Conservation (phyloP, 2,329 filamentous ascomycete genomes). For the Botrytis cinerea region DNA sequence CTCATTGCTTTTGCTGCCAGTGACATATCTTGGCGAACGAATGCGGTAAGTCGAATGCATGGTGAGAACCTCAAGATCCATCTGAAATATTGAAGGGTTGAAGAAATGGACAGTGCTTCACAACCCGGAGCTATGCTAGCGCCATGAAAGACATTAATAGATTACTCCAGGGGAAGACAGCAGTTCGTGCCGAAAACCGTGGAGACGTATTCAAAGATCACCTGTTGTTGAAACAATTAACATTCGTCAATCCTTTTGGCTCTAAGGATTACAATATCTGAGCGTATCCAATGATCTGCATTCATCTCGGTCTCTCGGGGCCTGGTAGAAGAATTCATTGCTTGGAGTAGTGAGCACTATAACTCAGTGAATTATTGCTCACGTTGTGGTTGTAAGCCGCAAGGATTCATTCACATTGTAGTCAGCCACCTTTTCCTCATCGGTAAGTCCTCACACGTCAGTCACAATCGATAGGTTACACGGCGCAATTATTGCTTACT, state of each 20-base stretch:
- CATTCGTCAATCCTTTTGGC: conserved; percentile 8
- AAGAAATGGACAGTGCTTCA: not conserved
- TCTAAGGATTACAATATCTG: not conserved
- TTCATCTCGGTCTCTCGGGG: not conserved
- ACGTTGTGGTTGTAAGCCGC: not conserved
- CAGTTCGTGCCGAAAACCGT: not conserved
- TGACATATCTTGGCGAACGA: not conserved
- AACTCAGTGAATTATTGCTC: not conserved
- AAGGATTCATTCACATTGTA: conserved; percentile 6
- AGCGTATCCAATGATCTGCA: not conserved
- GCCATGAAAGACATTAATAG: not conserved
- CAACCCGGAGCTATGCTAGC: not conserved
- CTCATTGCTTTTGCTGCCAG: not conserved
- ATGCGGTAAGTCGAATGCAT: not conserved
- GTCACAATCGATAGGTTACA: conserved; percentile 8
- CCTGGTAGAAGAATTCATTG: not conserved
- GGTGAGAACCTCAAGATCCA: not conserved
- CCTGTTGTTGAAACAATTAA: not conserved
- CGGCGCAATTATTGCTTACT: not conserved
- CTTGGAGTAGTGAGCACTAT: not conserved
- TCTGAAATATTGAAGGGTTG: not conserved
- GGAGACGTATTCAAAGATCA: not conserved
- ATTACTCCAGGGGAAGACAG: not conserved
- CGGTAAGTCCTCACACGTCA: not conserved
- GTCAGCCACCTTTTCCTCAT: not conserved